Percentiles rank a stretch among this genome's conserved stretches.
These are phyloP conservation scores for Aspergillus olivimuriae DNA, from an alignment of 495 filamentous ascomycete genomes.

Conservation along the genomic window DNA sequence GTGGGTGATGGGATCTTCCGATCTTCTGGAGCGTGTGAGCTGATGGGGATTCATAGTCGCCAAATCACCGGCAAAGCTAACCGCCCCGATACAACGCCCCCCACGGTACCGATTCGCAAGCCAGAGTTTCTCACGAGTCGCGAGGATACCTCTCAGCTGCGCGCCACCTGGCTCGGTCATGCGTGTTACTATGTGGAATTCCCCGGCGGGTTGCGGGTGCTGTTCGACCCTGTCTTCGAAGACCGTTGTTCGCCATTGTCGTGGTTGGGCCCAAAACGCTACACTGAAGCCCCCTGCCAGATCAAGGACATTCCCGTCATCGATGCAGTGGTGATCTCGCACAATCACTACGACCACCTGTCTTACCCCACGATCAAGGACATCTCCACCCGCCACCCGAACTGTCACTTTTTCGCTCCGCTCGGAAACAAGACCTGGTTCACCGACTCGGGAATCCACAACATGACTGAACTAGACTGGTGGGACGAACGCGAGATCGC, in stretches of 20 bases:
- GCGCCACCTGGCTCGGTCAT: slow-evolving; percentile 95
- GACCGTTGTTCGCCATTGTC: slow-evolving; percentile 74
- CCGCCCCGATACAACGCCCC: slow-evolving; percentile 55
- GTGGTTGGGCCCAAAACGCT: slow-evolving; percentile 71
- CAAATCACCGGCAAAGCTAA: slow-evolving; percentile 52
- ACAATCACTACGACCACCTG: slow-evolving; percentile 93
- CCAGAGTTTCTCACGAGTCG: slow-evolving; percentile 64
- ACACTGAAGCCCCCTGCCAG: slow-evolving; percentile 70
- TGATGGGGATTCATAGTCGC: no score
- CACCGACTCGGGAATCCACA: slow-evolving; percentile 52
- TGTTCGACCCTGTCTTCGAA: slow-evolving; percentile 96
- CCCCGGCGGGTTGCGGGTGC: slow-evolving; percentile 75
- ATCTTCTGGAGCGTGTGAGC: no score
- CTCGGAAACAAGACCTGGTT: slow-evolving; percentile 91
- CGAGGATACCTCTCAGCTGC: slow-evolving; percentile 52
- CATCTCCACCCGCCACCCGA: slow-evolving; percentile 64
- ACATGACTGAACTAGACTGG: slow-evolving; percentile 91
- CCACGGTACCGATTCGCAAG: slow-evolving; percentile 59
- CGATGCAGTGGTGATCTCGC: slow-evolving; percentile 85
- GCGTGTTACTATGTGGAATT: slow-evolving; percentile 94
- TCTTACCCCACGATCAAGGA: slow-evolving; percentile 67
- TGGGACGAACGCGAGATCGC: slow-evolving; percentile 79
- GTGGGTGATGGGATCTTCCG: slow-evolving; percentile 2
- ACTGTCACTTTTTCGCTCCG: slow-evolving; percentile 83
- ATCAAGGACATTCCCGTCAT: slow-evolving; percentile 76